Conservation (phyloP, 208 protist genomes). For the Wallacemonas sp. region DNA sequence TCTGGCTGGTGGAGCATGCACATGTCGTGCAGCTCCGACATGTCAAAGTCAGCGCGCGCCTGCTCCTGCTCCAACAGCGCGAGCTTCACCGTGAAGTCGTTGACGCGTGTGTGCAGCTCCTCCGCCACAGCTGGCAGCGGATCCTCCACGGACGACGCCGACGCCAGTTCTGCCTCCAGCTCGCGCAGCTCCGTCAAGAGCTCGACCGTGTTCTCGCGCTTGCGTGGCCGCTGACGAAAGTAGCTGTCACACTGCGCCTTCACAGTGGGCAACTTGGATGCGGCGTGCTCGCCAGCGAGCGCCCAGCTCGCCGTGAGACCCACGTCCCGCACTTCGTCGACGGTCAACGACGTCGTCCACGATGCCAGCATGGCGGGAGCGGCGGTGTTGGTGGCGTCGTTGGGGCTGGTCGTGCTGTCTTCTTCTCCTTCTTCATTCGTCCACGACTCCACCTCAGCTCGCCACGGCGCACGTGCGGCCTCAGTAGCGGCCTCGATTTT, state of each 20-base stretch:
- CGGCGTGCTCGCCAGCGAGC: constrained; percentile 59
- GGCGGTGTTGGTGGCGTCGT: too few species aligned
- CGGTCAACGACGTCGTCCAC: constrained; percentile 13
- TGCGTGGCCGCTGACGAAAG: constrained; percentile 42
- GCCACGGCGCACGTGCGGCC: constrained; percentile 37
- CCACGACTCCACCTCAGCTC: constrained; percentile 32
- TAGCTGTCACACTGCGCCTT: constrained; percentile 51
- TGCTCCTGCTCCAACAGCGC: constrained; percentile 37
- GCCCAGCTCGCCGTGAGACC: constrained; percentile 65
- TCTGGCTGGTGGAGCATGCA: constrained; percentile 61
- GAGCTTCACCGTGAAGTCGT: constrained; percentile 30
- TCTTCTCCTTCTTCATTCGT: constrained; percentile 3
- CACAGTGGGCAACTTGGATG: constrained; percentile 26
- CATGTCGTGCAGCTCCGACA: constrained; percentile 47
- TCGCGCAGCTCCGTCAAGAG: constrained; percentile 42
- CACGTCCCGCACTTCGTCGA: constrained; percentile 44
- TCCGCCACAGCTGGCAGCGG: not conserved
- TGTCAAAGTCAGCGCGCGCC: constrained; percentile 46
- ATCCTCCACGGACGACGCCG: not conserved
- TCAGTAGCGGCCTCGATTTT: constrained; percentile 36
- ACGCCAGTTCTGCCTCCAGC: not conserved
- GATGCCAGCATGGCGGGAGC: too few species aligned
- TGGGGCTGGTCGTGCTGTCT: not conserved
- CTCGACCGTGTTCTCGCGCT: constrained; percentile 40
- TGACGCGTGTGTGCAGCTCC: constrained; percentile 17